Evolutionary conservation across 768 basidiomycete species (phyloP).

Genomic region (Leccinum subgranulosum): DNA sequence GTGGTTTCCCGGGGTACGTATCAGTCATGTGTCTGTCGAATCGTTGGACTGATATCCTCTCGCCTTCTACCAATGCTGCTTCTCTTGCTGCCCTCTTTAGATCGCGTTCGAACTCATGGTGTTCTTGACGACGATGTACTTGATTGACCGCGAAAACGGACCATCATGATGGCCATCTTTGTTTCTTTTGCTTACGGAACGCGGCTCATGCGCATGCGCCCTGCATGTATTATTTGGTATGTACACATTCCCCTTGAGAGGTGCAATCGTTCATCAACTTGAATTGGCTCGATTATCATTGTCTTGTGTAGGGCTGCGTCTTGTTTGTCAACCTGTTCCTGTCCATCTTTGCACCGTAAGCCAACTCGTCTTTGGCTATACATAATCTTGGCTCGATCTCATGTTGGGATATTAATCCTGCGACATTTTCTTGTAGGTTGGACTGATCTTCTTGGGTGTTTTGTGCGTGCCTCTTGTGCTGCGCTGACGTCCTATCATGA

Average conservation of each 20-base stretch:
- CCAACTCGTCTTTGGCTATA: not conserved
- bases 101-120: not conserved
- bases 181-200: not conserved
- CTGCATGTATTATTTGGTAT: slow-evolving; percentile 3
- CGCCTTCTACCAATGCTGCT: no score
- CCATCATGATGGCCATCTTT: slow-evolving; percentile 12
- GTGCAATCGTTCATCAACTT: not conserved
- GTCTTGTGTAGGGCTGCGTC: slow-evolving; percentile 9
- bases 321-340: slow-evolving; percentile 19
- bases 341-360: slow-evolving; percentile 23
- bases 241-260: not conserved
- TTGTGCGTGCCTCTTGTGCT: slow-evolving; percentile 13
- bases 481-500: not conserved
- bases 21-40: no score
- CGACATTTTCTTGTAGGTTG: slow-evolving; percentile 5
- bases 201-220: not conserved
- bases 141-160: slow-evolving; percentile 19
- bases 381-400: not conserved
- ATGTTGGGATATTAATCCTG: not conserved
- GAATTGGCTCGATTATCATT: not conserved
- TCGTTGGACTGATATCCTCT: no score
- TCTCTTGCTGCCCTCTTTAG: no score
- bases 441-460: slow-evolving; percentile 19
- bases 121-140: slow-evolving; percentile 24
- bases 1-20: no score